phyloP scores from a whole-genome alignment of 108 stramenopile genomes.

The Cyclotella choctawhatcheeana region DNA sequence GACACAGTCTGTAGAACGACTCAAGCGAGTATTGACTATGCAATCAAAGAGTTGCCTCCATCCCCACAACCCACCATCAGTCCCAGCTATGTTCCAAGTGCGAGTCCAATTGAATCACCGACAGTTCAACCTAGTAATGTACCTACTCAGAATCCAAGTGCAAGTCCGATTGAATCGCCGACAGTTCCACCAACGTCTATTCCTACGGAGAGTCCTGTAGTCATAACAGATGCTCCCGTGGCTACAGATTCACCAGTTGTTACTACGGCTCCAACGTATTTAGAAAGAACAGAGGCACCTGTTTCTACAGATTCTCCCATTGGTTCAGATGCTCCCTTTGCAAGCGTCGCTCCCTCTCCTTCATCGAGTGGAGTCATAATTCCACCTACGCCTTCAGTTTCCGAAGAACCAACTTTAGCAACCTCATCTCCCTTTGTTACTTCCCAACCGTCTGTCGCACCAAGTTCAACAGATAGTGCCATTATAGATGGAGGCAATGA shows the following conservation, averaged over 20 bases:
- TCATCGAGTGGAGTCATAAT: background rate
- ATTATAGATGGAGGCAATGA: background rate
- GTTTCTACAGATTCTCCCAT: background rate
- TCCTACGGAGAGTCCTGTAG: background rate
- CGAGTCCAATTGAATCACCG: background rate
- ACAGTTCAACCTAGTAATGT: background rate
- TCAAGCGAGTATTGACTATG: conserved; percentile 43
- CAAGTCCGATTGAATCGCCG: no score
- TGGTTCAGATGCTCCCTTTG: background rate
- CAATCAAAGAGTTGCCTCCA: conserved; percentile 14
- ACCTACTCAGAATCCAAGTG: background rate
- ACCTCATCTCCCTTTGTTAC: conserved; percentile 7
- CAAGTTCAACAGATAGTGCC: background rate
- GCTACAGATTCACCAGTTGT: conserved; percentile 1
- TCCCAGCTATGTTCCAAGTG: conserved; percentile 7
- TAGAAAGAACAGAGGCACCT: background rate
- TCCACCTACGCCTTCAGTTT: conserved; percentile 6
- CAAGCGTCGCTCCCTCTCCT: background rate
- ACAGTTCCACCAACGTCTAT: background rate
- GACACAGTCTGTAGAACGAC: conserved; percentile 36
- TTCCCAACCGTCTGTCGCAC: background rate
- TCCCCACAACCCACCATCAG: background rate
- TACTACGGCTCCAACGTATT: background rate
- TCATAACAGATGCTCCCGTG: background rate
- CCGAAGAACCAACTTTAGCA: conserved; percentile 1